These are phyloP conservation scores for Triadica sebifera DNA, from an alignment of 345 rosid genomes.

Conservation along the genomic window DNA sequence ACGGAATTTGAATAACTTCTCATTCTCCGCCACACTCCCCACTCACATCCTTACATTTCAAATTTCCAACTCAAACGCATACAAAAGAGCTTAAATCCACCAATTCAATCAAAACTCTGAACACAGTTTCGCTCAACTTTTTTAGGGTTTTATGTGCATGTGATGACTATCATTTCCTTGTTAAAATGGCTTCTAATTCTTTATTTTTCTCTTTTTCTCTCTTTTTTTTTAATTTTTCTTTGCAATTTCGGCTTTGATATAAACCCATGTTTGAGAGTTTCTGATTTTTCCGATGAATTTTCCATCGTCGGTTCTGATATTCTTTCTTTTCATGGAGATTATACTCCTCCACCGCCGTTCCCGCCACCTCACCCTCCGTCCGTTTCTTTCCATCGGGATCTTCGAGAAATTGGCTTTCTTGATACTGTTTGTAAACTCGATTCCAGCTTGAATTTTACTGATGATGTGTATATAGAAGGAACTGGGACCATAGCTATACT, in stretches of 20 bases:
- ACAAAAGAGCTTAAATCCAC: no score
- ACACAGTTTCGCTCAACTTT: background rate
- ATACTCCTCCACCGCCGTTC: constrained; percentile 53
- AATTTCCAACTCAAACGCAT: background rate
- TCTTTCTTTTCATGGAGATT: constrained; percentile 46
- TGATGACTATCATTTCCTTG: constrained; percentile 20
- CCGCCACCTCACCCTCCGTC: constrained; percentile 53
- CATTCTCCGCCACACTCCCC: background rate
- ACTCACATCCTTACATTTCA: background rate
- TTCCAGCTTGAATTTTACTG: constrained; percentile 37
- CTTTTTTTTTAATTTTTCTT: background rate
- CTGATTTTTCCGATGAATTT: constrained; percentile 33
- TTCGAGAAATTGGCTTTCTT: constrained; percentile 50
- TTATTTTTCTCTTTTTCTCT: constrained; percentile 1
- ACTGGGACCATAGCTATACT: constrained; percentile 46
- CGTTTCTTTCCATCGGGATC: constrained; percentile 48
- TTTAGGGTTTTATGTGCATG: constrained; percentile 12
- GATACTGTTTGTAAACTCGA: constrained; percentile 51
- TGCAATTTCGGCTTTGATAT: constrained; percentile 1
- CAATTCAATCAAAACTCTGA: background rate
- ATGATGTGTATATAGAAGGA: constrained; percentile 54
- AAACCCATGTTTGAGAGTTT: constrained; percentile 9
- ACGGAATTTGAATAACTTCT: background rate
- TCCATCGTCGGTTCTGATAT: constrained; percentile 26
- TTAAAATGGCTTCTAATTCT: constrained; percentile 25